Base-by-base conservation (phyloP, 2,329 filamentous ascomycete genomes). In the Pestalotiopsis sp. region DNA sequence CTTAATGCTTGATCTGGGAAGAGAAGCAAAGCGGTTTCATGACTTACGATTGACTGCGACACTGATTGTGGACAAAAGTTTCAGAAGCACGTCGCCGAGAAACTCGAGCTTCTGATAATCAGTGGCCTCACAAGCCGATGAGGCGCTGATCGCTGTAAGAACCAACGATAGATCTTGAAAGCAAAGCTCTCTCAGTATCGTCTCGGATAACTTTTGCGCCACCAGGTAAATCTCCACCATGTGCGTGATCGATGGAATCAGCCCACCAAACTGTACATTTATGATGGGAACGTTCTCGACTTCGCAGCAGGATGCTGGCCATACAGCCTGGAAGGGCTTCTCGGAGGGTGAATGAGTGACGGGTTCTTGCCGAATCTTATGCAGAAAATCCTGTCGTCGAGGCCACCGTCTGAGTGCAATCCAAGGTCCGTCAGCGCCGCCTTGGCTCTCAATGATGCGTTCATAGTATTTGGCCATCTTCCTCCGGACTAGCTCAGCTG, bases 61-160 rank as follows among this genome's bases (percentile, higher is more conserved):
- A 66, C 94, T 90, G 1, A 93, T 77, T 0, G 89, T 88, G 0
- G 91, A 85, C 60, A 88, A 88, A 67, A 91, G 87, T 74, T 98
- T 98, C 48, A 98, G 83, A 1, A 97, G 83, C 0, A 89, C 89
- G 74, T 98, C 95, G 0, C 96, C 96, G 0, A 98, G 81, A 72
- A 97, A 97, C 76, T 98, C 96, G 0, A 97, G 82, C 2, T 92
- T 85, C 73, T 98, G 92, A 75, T 98, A 98, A 71, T 97, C 86
- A 0, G 84, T 85, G 1, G 81, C 77, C 61, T 90, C 88, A 2
- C 78, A 75, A 0, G 92, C 89, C 1, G 83, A 83, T 0, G 90
- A 87, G 0, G 92, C 83, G 64, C 87, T 92, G 63, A 97, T 90
- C 1, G 94, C 94, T 10, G 88, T 89, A 1, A 89, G 76, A 0